Conservation (phyloP, 2,329 filamentous ascomycete genomes). For the Neophaeococcomyces mojaviensis region DNA sequence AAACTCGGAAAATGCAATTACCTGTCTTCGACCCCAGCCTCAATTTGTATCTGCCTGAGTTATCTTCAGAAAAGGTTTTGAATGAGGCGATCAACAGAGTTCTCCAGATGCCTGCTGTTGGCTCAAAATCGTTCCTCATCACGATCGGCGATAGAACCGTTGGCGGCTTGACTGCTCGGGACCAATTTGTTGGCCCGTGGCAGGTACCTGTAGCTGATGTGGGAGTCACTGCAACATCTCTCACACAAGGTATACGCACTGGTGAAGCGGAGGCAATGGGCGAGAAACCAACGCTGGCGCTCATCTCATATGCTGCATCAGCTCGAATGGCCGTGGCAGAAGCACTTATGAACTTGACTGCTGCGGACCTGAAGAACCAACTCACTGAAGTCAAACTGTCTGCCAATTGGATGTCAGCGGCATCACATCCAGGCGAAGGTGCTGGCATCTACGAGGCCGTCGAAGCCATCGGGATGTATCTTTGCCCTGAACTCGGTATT, state of each 20-base stretch:
- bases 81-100: constrained; percentile 71
- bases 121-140: constrained; percentile 95
- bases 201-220: constrained; percentile 91
- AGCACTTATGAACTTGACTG: constrained; percentile 85
- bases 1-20: constrained; percentile 60
- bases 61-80: constrained; percentile 45
- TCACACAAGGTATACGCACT: constrained; percentile 62
- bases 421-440: constrained; percentile 84
- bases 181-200: constrained; percentile 96
- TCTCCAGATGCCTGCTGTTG: constrained; percentile 76
- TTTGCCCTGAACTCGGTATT: constrained; percentile 84
- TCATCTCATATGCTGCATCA: constrained; percentile 83
- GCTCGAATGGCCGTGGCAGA: constrained; percentile 95
- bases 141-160: constrained; percentile 92
- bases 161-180: constrained; percentile 76
- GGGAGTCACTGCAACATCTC: constrained; percentile 79
- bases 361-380: constrained; percentile 64
- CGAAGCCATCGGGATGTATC: constrained; percentile 81
- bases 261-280: constrained; percentile 99
- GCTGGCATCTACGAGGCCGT: constrained; percentile 90
- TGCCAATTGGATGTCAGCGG: constrained; percentile 99
- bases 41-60: constrained; percentile 55
- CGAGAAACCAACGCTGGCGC: constrained; percentile 78
- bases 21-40: constrained; percentile 69
- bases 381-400: constrained; percentile 77